Conservation (phyloP, 345 rosid species). For the Brassica nigra region DNA sequence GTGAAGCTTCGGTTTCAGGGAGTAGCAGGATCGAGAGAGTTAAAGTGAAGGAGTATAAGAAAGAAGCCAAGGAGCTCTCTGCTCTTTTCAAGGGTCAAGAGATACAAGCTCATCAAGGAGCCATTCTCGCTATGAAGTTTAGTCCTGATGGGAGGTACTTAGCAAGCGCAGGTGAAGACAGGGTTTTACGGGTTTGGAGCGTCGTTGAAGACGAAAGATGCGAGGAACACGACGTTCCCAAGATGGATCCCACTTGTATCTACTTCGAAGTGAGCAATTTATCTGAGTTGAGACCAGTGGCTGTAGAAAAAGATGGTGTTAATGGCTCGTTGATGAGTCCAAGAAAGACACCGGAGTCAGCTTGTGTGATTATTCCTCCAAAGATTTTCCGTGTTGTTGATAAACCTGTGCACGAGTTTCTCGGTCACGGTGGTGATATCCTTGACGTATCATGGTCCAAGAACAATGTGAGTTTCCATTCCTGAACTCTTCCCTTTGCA, state of each 20-base stretch:
- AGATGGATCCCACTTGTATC: constrained; percentile 71
- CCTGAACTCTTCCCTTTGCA: neutral
- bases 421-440: constrained; percentile 65
- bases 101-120: constrained; percentile 73
- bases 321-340: constrained; percentile 53
- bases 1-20: constrained; percentile 36
- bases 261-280: constrained; percentile 74
- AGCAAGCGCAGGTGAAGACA: constrained; percentile 79
- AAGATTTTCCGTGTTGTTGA: constrained; percentile 73
- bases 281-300: constrained; percentile 68
- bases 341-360: constrained; percentile 70
- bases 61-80: constrained; percentile 68
- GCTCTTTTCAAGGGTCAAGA: constrained; percentile 73
- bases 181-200: constrained; percentile 65
- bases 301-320: constrained; percentile 54
- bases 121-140: constrained; percentile 73
- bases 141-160: constrained; percentile 82
- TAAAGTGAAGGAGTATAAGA: constrained; percentile 63
- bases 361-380: constrained; percentile 83
- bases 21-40: constrained; percentile 55
- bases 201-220: constrained; percentile 70
- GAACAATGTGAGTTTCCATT: constrained; percentile 59
- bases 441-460: constrained; percentile 83
- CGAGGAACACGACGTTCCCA: constrained; percentile 61
- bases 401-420: constrained; percentile 69